phyloP scores from a whole-genome alignment of 2,329 filamentous ascomycete genomes.

The Diplodia corticola region DNA sequence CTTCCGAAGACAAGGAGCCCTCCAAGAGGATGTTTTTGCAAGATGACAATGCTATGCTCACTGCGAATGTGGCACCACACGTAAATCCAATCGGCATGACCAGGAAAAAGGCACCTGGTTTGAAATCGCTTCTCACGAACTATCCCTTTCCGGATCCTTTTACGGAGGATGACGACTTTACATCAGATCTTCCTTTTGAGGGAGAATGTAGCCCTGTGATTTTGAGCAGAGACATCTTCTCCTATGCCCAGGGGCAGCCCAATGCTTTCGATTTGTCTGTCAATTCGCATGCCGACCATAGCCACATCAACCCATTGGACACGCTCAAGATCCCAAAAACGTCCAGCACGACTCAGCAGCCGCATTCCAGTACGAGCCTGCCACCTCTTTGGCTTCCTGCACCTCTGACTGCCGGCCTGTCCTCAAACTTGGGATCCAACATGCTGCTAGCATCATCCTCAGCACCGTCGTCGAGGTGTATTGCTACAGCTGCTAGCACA shows the following conservation, averaged over 20 bases:
- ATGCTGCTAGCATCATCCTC: not conserved
- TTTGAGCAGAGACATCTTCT: slow-evolving; percentile 41
- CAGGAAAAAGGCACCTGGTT: slow-evolving; percentile 10
- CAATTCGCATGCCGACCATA: not conserved
- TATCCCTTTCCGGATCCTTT: slow-evolving; percentile 28
- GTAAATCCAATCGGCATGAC: not conserved
- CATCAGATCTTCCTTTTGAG: slow-evolving; percentile 23
- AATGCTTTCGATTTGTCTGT: not conserved
- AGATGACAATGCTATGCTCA: not conserved
- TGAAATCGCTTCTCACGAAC: slow-evolving; percentile 28
- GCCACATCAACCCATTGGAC: slow-evolving; percentile 34
- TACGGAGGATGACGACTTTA: slow-evolving; percentile 29
- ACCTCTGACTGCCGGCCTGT: slow-evolving; percentile 11
- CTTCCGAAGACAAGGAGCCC: not conserved
- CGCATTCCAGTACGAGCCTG: slow-evolving; percentile 9
- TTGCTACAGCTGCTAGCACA: slow-evolving; percentile 2
- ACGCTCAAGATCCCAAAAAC: slow-evolving; percentile 33
- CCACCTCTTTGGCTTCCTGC: slow-evolving; percentile 20
- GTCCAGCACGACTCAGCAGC: slow-evolving; percentile 6
- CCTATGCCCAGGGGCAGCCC: slow-evolving; percentile 35
- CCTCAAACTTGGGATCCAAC: not conserved
- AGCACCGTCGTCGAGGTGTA: not conserved
- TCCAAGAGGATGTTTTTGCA: not conserved
- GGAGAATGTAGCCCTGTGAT: slow-evolving; percentile 34
- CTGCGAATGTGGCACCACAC: not conserved